These are phyloP conservation scores for Blastocystis sp. DNA, from an alignment of 352 stramenopile genomes.

Conservation along the genomic window DNA sequence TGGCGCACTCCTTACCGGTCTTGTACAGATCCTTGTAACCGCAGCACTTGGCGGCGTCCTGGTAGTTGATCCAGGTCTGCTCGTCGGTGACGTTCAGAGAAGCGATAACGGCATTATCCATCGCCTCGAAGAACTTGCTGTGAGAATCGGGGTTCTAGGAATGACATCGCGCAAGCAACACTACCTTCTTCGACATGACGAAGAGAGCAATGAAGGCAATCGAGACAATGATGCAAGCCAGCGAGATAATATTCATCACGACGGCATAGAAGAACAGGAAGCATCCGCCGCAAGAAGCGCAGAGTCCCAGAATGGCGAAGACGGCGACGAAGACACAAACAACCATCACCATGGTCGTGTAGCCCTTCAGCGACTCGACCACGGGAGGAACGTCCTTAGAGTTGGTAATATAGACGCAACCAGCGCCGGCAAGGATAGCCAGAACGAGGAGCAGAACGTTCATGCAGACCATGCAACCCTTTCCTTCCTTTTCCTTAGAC, in stretches of 20 bases:
- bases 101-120: neutral
- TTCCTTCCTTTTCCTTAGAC: neutral
- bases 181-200: conserved; percentile 32
- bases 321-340: neutral
- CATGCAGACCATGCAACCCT: conserved; percentile 16
- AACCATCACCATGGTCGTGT: neutral
- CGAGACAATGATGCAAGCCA: conserved; percentile 6
- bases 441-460: conserved; percentile 6
- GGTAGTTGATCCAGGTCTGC: neutral
- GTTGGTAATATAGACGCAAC: neutral
- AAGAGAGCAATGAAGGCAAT: conserved; percentile 11
- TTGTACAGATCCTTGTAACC: neutral
- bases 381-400: neutral
- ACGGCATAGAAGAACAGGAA: conserved; percentile 21
- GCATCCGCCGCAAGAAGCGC: conserved; percentile 17
- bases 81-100: neutral
- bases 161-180: neutral
- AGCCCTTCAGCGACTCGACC: neutral
- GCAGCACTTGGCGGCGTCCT: conserved; percentile 3
- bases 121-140: neutral
- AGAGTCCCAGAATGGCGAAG: conserved; percentile 4
- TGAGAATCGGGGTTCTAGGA: neutral
- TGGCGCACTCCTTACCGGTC: neutral
- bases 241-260: neutral
- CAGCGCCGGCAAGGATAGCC: neutral